These are phyloP conservation scores for Capsicum chinense DNA, from an alignment of 257 asterid genomes.

Conservation along the genomic window DNA sequence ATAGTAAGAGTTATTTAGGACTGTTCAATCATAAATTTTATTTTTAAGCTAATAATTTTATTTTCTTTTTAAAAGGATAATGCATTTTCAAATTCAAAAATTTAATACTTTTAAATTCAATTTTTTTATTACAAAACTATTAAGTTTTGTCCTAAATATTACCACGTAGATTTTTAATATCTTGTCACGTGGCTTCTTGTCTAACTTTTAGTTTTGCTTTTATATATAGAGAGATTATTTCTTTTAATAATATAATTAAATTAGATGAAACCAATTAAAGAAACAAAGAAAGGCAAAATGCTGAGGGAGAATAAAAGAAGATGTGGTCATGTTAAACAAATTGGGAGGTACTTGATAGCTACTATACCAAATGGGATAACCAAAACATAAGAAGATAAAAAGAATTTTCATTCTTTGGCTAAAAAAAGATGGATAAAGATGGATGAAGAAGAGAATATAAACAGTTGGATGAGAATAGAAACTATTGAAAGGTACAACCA, in stretches of 20 bases:
- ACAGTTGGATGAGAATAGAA: conserved; percentile 25
- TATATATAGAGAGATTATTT: background rate
- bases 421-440: background rate
- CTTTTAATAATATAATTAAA: background rate
- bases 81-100: too few species aligned
- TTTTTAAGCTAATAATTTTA: too few species aligned
- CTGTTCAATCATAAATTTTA: too few species aligned
- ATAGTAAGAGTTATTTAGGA: too few species aligned
- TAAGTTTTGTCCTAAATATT: too few species aligned
- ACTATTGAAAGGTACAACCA: conserved; percentile 15
- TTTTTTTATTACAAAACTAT: too few species aligned
- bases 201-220: background rate
- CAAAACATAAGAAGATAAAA: background rate
- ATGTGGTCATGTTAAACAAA: background rate
- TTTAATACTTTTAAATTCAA: too few species aligned
- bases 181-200: too few species aligned
- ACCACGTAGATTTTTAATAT: too few species aligned
- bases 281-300: conserved; percentile 22
- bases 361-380: background rate
- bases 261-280: background rate
- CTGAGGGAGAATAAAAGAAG: background rate
- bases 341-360: background rate
- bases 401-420: background rate
- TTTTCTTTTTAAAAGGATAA: too few species aligned
- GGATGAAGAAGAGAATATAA: conserved; percentile 1